Conservation (phyloP, 306 rosid genomes). For the Vigna nakashimae region DNA sequence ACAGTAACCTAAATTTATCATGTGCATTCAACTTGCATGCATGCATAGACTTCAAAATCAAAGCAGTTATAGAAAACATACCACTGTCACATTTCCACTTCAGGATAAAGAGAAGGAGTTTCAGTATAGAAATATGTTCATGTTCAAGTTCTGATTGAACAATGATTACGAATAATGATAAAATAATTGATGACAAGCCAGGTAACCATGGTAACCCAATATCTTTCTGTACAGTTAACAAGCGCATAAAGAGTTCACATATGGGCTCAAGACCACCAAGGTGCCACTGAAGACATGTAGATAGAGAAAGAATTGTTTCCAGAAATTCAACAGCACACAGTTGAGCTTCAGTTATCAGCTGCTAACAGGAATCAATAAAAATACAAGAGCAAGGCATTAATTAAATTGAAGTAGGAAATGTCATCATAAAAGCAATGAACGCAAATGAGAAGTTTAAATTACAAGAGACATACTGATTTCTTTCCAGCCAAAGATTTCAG, state of each 20-base stretch:
- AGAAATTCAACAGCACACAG: constrained; percentile 67
- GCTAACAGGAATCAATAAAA: constrained; percentile 45
- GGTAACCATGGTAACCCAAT: constrained; percentile 72
- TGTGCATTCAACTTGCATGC: constrained; percentile 32
- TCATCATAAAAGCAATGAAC: not conserved
- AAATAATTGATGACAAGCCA: constrained; percentile 59
- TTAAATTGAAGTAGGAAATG: constrained; percentile 20
- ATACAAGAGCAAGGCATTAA: constrained; percentile 17
- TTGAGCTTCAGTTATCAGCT: constrained; percentile 77
- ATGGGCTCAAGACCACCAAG: constrained; percentile 65
- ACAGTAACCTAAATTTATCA: constrained; percentile 21
- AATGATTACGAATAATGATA: constrained; percentile 67
- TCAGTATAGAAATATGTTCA: constrained; percentile 76
- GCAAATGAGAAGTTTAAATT: constrained; percentile 34
- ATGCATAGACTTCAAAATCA: constrained; percentile 26
- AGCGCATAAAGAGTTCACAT: constrained; percentile 68
- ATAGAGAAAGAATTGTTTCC: constrained; percentile 65
- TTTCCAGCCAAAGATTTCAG: constrained; percentile 64
- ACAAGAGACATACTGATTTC: constrained; percentile 60
- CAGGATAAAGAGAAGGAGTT: constrained; percentile 65
- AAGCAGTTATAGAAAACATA: constrained; percentile 47
- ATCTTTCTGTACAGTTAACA: constrained; percentile 75
- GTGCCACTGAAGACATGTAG: constrained; percentile 59
- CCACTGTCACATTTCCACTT: constrained; percentile 82
- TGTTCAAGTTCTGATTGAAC: constrained; percentile 84